Conservation (phyloP, 2,329 filamentous ascomycete species). For the Davidsoniella eucalypti region DNA sequence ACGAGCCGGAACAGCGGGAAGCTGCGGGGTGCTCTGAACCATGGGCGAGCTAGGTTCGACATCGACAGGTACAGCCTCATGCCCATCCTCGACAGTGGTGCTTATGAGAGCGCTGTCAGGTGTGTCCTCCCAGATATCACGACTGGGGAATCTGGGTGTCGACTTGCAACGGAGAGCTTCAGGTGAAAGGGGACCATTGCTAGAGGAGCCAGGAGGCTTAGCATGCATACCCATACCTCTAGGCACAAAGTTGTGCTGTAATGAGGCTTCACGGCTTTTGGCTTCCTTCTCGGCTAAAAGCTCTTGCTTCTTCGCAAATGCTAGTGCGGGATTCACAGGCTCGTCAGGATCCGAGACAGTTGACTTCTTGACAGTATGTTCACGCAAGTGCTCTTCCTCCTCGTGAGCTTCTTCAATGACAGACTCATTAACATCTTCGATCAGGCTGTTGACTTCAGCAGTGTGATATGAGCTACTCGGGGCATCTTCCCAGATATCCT, state of each 20-base stretch:
- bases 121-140: constrained; percentile 87
- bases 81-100: constrained; percentile 41
- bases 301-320: constrained; percentile 50
- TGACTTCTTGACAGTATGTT: constrained; percentile 18
- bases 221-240: constrained; percentile 13
- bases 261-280: constrained; percentile 15
- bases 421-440: not conserved
- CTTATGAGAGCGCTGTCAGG: constrained; percentile 70
- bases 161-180: constrained; percentile 6
- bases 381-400: constrained; percentile 18
- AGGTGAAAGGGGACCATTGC: not conserved
- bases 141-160: constrained; percentile 52
- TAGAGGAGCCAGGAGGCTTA: not conserved
- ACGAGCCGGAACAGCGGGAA: constrained; percentile 16
- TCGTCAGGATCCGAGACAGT: constrained; percentile 19
- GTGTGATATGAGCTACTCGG: constrained; percentile 67
- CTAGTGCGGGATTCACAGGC: constrained; percentile 41
- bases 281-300: constrained; percentile 43
- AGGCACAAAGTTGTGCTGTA: constrained; percentile 32
- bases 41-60: not conserved
- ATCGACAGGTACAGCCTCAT: constrained; percentile 1
- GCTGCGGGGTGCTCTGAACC: not conserved
- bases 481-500: constrained; percentile 94
- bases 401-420: constrained; percentile 13
- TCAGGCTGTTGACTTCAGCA: constrained; percentile 72